Conservation (phyloP, 2,329 filamentous ascomycete genomes). For the Clarireedia sp. region DNA sequence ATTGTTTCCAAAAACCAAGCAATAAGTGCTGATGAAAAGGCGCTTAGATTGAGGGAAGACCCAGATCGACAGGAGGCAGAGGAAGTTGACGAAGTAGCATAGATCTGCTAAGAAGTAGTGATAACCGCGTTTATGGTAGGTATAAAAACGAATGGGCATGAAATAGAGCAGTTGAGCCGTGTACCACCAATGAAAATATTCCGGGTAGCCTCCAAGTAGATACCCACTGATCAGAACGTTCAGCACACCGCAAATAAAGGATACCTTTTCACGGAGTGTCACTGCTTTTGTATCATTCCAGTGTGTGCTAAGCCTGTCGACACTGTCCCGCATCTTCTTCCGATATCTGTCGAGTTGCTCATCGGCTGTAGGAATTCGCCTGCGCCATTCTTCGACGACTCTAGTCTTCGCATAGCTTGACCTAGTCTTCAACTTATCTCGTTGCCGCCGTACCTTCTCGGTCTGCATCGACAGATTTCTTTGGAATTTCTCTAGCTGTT, state of each 20-base stretch:
- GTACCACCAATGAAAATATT: slow-evolving; percentile 92
- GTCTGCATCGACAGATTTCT: slow-evolving; percentile 74
- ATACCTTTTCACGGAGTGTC: slow-evolving; percentile 84
- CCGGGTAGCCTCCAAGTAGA: slow-evolving; percentile 75
- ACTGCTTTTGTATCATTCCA: slow-evolving; percentile 90
- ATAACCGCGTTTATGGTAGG: slow-evolving; percentile 84
- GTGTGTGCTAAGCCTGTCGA: slow-evolving; percentile 75
- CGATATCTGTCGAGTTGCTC: slow-evolving; percentile 90
- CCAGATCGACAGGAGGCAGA: slow-evolving; percentile 79
- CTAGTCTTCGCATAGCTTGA: slow-evolving; percentile 75
- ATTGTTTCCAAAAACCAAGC: slow-evolving; percentile 91
- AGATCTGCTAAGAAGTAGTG: slow-evolving; percentile 97
- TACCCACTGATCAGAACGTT: slow-evolving; percentile 98
- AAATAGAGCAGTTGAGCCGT: slow-evolving; percentile 82
- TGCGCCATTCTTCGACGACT: slow-evolving; percentile 88
- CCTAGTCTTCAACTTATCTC: slow-evolving; percentile 69
- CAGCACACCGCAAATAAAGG: slow-evolving; percentile 91
- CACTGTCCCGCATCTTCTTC: slow-evolving; percentile 75
- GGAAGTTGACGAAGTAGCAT: slow-evolving; percentile 95
- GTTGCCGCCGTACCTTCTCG: slow-evolving; percentile 74
- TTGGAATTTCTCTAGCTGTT: slow-evolving; percentile 86
- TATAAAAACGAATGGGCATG: slow-evolving; percentile 91
- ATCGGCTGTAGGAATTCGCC: slow-evolving; percentile 75
- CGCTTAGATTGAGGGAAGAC: slow-evolving; percentile 83
- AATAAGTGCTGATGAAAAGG: slow-evolving; percentile 86